Evolutionary conservation across 2,329 filamentous ascomycete genomes (phyloP).

Genomic region (Pochonia chlamydosporia): DNA sequence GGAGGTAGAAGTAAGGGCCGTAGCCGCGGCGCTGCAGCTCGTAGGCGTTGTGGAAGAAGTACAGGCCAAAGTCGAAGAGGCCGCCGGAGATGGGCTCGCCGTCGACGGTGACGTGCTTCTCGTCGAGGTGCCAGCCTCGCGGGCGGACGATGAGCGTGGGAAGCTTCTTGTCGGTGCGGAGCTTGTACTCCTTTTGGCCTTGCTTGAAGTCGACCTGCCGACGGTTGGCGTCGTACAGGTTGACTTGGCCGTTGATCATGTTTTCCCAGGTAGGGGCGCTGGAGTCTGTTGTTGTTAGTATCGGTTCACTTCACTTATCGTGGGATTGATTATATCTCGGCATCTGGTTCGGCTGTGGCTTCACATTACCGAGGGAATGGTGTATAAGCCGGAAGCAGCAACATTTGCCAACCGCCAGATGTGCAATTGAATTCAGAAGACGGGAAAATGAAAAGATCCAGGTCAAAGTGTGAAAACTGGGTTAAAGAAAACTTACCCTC

Average conservation of each 20-base stretch:
- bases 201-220: constrained; percentile 95
- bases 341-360: neutral
- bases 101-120: constrained; percentile 96
- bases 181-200: constrained; percentile 93
- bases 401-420: neutral
- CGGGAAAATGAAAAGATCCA: neutral
- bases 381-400: no score
- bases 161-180: constrained; percentile 77
- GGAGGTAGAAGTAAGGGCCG: constrained; percentile 96
- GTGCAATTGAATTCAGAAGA: neutral
- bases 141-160: constrained; percentile 93
- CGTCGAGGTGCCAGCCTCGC: constrained; percentile 94
- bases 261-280: constrained; percentile 97
- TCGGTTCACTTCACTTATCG: constrained; percentile 8
- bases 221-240: constrained; percentile 93
- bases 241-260: constrained; percentile 98
- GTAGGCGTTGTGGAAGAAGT: constrained; percentile 97
- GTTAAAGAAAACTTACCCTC: constrained; percentile 65
- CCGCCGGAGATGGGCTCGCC: constrained; percentile 89
- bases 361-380: neutral
- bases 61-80: constrained; percentile 95
- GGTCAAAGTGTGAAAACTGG: no score
- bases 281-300: constrained; percentile 57
- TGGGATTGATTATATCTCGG: neutral
- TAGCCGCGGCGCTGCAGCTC: constrained; percentile 78